Conservation (phyloP, 2,329 filamentous ascomycete genomes). For the Diplodia mutila region DNA sequence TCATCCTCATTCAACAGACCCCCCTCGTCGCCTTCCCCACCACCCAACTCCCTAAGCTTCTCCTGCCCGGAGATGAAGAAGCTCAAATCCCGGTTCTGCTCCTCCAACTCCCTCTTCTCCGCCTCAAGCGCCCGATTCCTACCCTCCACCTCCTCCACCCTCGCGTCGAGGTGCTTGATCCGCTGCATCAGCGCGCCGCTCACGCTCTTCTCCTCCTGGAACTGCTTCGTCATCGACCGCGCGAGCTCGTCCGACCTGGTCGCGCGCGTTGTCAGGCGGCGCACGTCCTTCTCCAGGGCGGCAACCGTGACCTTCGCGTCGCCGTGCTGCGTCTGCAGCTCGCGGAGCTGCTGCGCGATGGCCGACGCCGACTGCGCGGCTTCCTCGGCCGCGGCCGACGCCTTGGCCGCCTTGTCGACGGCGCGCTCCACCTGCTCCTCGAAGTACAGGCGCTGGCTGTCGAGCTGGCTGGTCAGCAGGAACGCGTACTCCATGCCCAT, state of each 20-base stretch:
- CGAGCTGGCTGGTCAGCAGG: conserved; percentile 87
- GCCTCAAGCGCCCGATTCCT: conserved; percentile 46
- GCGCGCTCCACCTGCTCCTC: conserved; percentile 89
- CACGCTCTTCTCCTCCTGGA: conserved; percentile 85
- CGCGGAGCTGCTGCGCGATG: conserved; percentile 55
- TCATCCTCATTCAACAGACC: conserved; percentile 57
- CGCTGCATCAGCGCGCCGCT: conserved; percentile 78
- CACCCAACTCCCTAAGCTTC: conserved; percentile 70
- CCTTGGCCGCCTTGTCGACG: conserved; percentile 83
- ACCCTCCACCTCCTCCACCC: conserved; percentile 60
- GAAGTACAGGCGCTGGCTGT: conserved; percentile 90
- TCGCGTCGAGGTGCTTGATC: conserved; percentile 70
- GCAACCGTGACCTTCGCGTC: conserved; percentile 62
- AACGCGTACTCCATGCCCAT: conserved; percentile 96
- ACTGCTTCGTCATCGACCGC: conserved; percentile 71
- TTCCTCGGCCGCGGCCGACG: conserved; percentile 69
- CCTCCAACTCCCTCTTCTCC: conserved; percentile 73
- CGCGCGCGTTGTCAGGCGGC: conserved; percentile 58
- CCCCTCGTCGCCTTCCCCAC: conserved; percentile 71
- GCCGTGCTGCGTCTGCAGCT: conserved; percentile 59
- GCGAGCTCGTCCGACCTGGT: conserved; percentile 76
- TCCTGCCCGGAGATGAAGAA: conserved; percentile 87
- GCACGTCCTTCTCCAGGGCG: conserved; percentile 71
- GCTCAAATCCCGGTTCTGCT: conserved; percentile 83
- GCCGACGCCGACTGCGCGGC: conserved; percentile 52